Conservation (phyloP, 805 yeast genomes). For the Spathaspora girioi region DNA sequence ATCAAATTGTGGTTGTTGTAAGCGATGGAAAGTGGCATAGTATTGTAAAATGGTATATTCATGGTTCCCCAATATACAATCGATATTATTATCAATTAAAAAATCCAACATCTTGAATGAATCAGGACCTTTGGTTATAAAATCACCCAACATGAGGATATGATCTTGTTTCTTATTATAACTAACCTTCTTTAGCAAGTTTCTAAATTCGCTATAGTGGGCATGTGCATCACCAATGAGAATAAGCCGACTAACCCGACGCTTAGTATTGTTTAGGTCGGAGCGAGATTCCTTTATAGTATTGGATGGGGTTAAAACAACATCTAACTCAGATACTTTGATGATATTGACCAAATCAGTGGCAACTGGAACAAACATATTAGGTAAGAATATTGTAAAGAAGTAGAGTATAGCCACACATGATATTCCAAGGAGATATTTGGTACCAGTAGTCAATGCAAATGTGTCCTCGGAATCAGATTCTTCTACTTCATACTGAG, state of each 20-base stretch:
- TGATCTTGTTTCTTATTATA: slow-evolving; percentile 50
- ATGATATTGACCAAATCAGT: slow-evolving; percentile 21
- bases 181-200: slow-evolving; percentile 48
- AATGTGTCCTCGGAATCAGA: background rate
- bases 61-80: slow-evolving; percentile 86
- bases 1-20: slow-evolving; percentile 30
- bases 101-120: slow-evolving; percentile 66
- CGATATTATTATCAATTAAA: slow-evolving; percentile 54
- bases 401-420: slow-evolving; percentile 18
- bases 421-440: background rate
- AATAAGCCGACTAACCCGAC: slow-evolving; percentile 46
- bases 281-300: slow-evolving; percentile 5
- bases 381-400: slow-evolving; percentile 32
- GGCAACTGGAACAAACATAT: slow-evolving; percentile 30
- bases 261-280: background rate
- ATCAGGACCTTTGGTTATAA: slow-evolving; percentile 78
- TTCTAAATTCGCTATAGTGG: slow-evolving; percentile 50
- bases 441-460: background rate
- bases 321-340: slow-evolving; percentile 20
- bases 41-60: slow-evolving; percentile 68
- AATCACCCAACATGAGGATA: slow-evolving; percentile 77
- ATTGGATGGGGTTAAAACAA: slow-evolving; percentile 19
- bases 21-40: slow-evolving; percentile 59
- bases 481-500: slow-evolving; percentile 8
- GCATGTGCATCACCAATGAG: slow-evolving; percentile 91